Evolutionary conservation across 1,139 yeast species (phyloP).

Genomic region (Yamadazyma epiphylla): DNA sequence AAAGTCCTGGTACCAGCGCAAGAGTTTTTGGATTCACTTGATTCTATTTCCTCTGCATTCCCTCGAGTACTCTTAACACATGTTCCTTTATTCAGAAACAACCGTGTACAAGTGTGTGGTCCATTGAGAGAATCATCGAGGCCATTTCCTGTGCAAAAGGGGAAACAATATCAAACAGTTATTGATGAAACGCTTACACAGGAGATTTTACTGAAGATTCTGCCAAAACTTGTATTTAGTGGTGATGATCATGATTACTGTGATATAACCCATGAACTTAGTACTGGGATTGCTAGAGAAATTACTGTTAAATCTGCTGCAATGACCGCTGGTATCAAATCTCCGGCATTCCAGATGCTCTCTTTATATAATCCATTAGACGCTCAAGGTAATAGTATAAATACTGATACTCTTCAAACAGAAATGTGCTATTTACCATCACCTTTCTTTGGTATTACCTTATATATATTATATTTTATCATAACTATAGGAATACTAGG

Average conservation of each 20-base stretch:
- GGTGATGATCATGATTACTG: conserved; percentile 99
- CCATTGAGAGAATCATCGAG: conserved; percentile 45
- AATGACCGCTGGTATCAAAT: conserved; percentile 85
- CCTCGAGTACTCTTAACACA: conserved; percentile 68
- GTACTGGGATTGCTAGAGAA: conserved; percentile 53
- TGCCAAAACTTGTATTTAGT: conserved; percentile 70
- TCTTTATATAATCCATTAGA: conserved; percentile 56
- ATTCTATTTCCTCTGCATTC: conserved; percentile 21
- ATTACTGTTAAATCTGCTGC: conserved; percentile 85
- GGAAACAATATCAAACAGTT: conserved; percentile 56
- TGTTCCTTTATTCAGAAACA: conserved; percentile 46
- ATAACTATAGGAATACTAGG: conserved; percentile 5
- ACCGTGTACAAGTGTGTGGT: conserved; percentile 36
- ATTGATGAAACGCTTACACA: conserved; percentile 53
- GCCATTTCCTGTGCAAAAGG: conserved; percentile 64
- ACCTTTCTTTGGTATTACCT: conserved; percentile 40
- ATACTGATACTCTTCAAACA: conserved; percentile 30
- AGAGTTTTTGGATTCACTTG: conserved; percentile 22
- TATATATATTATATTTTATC: conserved; percentile 10
- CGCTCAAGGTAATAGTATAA: conserved; percentile 5
- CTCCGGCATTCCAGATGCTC: conserved; percentile 82
- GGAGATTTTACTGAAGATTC: conserved; percentile 49
- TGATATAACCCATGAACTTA: conserved; percentile 47
- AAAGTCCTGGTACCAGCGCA: conserved; percentile 19
- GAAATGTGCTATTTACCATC: conserved; percentile 68